Conservation (phyloP, 805 yeast genomes). For the Clavispora vitiphila region DNA sequence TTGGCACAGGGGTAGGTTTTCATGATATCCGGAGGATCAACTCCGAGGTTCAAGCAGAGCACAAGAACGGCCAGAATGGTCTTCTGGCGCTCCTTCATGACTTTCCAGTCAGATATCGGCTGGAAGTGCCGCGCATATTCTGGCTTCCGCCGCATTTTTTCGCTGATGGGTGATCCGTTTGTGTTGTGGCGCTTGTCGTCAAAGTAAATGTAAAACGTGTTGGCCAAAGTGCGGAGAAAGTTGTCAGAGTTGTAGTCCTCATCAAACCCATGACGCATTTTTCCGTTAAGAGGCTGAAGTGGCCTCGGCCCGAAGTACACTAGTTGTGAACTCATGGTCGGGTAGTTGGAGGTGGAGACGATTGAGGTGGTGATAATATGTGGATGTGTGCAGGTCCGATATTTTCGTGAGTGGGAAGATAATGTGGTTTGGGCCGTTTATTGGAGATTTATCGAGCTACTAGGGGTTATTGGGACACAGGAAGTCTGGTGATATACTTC, state of each 20-base stretch:
- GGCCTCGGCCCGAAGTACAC: constrained; percentile 32
- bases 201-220: constrained; percentile 75
- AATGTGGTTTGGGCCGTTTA: no score
- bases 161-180: constrained; percentile 72
- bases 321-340: constrained; percentile 11
- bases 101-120: constrained; percentile 85
- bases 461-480: no score
- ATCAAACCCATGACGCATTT: constrained; percentile 62
- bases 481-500: no score
- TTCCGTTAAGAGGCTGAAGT: constrained; percentile 46
- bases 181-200: constrained; percentile 92
- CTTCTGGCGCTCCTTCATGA: constrained; percentile 82
- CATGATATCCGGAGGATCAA: constrained; percentile 94
- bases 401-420: no score
- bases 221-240: constrained; percentile 51
- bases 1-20: constrained; percentile 92
- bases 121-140: constrained; percentile 47
- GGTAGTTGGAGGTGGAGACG: neutral
- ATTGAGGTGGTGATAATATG: neutral
- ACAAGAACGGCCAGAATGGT: constrained; percentile 92
- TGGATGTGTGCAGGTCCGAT: neutral
- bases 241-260: constrained; percentile 55
- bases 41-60: constrained; percentile 86
- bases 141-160: constrained; percentile 44
- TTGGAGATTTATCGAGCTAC: no score